These are phyloP conservation scores for Cenchrus americanus DNA, from an alignment of 176 grass and related monocot genomes.

Conservation along the genomic window DNA sequence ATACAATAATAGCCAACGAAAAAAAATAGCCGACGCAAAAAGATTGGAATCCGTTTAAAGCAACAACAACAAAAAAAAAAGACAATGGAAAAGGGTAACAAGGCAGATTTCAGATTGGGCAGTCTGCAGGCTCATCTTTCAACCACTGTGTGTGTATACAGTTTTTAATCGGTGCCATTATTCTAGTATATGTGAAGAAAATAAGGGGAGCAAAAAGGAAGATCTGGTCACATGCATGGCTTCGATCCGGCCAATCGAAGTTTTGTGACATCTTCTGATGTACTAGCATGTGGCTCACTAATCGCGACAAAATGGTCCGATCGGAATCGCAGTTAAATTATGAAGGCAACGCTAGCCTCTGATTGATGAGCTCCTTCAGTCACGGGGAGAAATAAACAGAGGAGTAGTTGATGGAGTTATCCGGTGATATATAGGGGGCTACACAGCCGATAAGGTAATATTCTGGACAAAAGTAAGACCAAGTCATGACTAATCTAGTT, in stretches of 20 bases:
- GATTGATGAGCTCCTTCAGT: neutral
- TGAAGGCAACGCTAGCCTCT: neutral
- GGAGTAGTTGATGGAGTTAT: neutral
- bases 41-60: neutral
- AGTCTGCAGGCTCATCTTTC: neutral
- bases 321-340: conserved; percentile 25
- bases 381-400: neutral
- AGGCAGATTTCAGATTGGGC: neutral
- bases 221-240: conserved; percentile 28
- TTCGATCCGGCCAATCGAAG: conserved; percentile 47
- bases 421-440: neutral
- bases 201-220: neutral
- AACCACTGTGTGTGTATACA: neutral
- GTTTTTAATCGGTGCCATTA: neutral
- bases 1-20: conserved; percentile 17
- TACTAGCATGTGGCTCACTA: conserved; percentile 36
- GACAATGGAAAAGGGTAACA: neutral
- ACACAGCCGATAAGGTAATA: neutral
- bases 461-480: conserved; percentile 4
- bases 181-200: neutral
- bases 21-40: conserved; percentile 4
- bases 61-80: no score
- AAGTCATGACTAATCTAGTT: neutral
- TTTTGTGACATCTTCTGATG: conserved; percentile 29
- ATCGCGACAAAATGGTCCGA: conserved; percentile 29